Conservation (phyloP, 2,329 filamentous ascomycete species). For the Neopestalotiopsis clavispora region DNA sequence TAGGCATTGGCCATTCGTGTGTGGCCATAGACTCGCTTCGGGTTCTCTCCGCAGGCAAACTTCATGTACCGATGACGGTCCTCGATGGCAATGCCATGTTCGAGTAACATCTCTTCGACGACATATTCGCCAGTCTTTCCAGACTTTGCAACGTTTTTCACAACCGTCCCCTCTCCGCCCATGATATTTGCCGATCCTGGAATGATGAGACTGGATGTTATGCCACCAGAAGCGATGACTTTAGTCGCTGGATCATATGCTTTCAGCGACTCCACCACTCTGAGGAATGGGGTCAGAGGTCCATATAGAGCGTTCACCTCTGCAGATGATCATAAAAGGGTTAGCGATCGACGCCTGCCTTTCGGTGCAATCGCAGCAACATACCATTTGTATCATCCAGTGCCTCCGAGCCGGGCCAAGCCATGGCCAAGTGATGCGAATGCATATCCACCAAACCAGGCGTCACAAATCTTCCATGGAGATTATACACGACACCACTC, state of each 20-base stretch:
- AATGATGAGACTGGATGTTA: slow-evolving; percentile 50
- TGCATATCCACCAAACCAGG: slow-evolving; percentile 52
- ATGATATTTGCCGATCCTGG: slow-evolving; percentile 50
- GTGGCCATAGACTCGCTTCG: slow-evolving; percentile 41
- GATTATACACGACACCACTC: slow-evolving; percentile 31
- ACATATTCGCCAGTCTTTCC: slow-evolving; percentile 42
- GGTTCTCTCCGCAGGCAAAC: slow-evolving; percentile 53
- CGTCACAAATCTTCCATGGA: slow-evolving; percentile 45
- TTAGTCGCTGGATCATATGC: slow-evolving; percentile 42
- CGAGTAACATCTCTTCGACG: slow-evolving; percentile 47
- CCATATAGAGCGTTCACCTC: slow-evolving; percentile 38
- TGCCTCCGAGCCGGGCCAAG: slow-evolving; percentile 40
- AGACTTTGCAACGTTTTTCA: slow-evolving; percentile 44
- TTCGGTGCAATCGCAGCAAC: neutral
- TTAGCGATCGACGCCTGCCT: no score
- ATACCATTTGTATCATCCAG: slow-evolving; percentile 38
- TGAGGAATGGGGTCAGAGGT: slow-evolving; percentile 43
- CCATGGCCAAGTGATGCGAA: slow-evolving; percentile 43
- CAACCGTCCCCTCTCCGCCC: slow-evolving; percentile 46
- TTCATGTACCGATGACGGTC: slow-evolving; percentile 47
- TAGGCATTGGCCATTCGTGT: slow-evolving; percentile 46
- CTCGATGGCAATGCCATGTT: slow-evolving; percentile 39
- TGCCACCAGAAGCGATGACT: slow-evolving; percentile 47
- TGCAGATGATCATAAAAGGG: neutral
- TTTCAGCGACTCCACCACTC: slow-evolving; percentile 45